Conservation (phyloP, 768 basidiomycete species). For the Mrakia blollopis region DNA sequence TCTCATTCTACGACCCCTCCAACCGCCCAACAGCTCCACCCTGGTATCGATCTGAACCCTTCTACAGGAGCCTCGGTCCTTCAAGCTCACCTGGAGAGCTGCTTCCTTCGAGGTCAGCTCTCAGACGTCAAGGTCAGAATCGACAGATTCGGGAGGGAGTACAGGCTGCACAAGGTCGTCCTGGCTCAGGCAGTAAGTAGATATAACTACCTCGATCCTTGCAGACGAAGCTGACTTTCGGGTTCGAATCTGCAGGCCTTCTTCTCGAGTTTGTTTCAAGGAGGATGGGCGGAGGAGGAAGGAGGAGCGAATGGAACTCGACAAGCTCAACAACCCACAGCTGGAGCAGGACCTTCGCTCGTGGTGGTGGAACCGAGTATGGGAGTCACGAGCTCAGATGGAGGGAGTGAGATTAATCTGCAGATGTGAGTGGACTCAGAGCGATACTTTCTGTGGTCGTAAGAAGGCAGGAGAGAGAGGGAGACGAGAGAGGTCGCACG, state of each 20-base stretch:
- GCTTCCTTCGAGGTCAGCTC: constrained; percentile 1
- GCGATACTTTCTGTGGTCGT: too few species aligned
- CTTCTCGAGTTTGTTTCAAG: constrained; percentile 80
- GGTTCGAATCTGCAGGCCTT: constrained; percentile 57
- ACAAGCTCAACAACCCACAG: too few species aligned
- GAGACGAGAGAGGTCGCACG: too few species aligned
- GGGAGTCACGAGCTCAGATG: constrained; percentile 32
- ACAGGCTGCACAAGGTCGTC: constrained; percentile 75
- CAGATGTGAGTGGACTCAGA: neutral
- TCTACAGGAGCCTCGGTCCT: neutral
- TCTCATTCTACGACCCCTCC: neutral
- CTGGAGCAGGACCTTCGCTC: neutral
- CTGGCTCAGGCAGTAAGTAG: constrained; percentile 75
- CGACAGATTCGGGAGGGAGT: constrained; percentile 66
- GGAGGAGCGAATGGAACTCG: too few species aligned
- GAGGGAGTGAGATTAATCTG: constrained; percentile 34
- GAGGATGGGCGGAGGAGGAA: constrained; percentile 40
- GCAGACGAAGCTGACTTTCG: constrained; percentile 32
- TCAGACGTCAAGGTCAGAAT: constrained; percentile 68
- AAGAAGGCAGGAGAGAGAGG: neutral
- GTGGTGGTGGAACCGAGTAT: neutral
- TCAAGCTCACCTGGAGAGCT: constrained; percentile 2
- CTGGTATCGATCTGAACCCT: neutral
- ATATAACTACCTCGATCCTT: constrained; percentile 23
- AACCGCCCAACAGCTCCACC: neutral